These are phyloP conservation scores for Angomonas desouzai DNA, from an alignment of 208 protist genomes.

Conservation along the genomic window DNA sequence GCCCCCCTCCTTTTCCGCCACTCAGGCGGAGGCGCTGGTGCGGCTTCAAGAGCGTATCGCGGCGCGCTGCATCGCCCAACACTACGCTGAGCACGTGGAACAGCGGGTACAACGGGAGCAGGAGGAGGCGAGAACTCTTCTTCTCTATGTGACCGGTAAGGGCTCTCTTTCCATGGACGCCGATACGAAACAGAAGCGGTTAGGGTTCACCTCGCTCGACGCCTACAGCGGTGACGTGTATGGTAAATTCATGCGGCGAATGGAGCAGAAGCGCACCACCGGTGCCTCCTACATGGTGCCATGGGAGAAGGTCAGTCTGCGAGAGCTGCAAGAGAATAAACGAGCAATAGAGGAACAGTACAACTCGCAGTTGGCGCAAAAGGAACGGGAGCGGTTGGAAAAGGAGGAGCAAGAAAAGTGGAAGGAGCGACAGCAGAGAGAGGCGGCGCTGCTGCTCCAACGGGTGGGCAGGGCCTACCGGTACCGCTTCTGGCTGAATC, in stretches of 20 bases:
- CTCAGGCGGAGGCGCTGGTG: conserved; percentile 13
- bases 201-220: not conserved
- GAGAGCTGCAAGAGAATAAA: conserved; percentile 21
- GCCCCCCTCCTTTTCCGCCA: conserved; percentile 7
- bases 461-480: conserved; percentile 40
- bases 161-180: not conserved
- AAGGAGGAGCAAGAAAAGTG: conserved; percentile 33
- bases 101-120: conserved; percentile 17
- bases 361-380: conserved; percentile 10
- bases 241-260: not conserved
- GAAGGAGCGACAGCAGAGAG: conserved; percentile 25
- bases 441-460: conserved; percentile 49
- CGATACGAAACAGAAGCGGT: not conserved
- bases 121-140: conserved; percentile 5
- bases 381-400: conserved; percentile 22
- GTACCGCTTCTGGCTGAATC: conserved; percentile 29
- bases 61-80: conserved; percentile 27
- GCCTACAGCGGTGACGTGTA: conserved; percentile 10
- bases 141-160: conserved; percentile 1
- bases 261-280: not conserved
- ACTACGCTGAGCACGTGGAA: conserved; percentile 19
- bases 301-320: conserved; percentile 50
- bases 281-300: conserved; percentile 17
- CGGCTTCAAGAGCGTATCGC: conserved; percentile 35
- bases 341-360: conserved; percentile 23